Conservation (phyloP, 352 stramenopile genomes). For the Phytophthora sansomeana region DNA sequence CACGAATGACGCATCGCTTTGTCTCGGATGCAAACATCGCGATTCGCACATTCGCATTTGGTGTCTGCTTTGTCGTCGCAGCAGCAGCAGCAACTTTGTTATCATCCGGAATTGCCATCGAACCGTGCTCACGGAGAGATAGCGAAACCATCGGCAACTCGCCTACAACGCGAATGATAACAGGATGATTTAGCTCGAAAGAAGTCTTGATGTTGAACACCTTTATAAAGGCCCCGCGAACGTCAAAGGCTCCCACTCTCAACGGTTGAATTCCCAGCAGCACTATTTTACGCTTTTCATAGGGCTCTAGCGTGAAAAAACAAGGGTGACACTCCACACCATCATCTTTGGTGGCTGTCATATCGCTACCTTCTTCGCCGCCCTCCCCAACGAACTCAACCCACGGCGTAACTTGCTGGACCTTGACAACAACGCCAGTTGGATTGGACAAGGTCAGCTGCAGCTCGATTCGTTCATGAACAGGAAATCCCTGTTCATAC, state of each 20-base stretch:
- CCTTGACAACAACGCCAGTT: slow-evolving; percentile 61
- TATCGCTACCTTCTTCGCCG: neutral
- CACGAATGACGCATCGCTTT: slow-evolving; percentile 60
- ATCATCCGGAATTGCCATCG: slow-evolving; percentile 29
- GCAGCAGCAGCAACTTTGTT: neutral
- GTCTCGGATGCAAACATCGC: slow-evolving; percentile 77
- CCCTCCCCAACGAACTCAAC: slow-evolving; percentile 35
- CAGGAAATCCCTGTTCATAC: slow-evolving; percentile 57
- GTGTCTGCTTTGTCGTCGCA: neutral
- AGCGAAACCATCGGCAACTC: slow-evolving; percentile 57
- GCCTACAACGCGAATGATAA: slow-evolving; percentile 51
- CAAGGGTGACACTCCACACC: slow-evolving; percentile 69
- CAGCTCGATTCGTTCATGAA: slow-evolving; percentile 66
- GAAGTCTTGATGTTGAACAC: slow-evolving; percentile 70
- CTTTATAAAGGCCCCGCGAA: slow-evolving; percentile 72
- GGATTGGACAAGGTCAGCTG: slow-evolving; percentile 75
- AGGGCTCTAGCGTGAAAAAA: slow-evolving; percentile 53
- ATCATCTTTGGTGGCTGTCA: slow-evolving; percentile 3
- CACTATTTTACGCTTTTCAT: slow-evolving; percentile 62
- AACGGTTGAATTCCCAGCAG: slow-evolving; percentile 59
- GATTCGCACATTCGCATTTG: slow-evolving; percentile 39
- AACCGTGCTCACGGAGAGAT: slow-evolving; percentile 55
- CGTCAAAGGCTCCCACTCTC: slow-evolving; percentile 42
- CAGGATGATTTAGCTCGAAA: slow-evolving; percentile 39
- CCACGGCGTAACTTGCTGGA: slow-evolving; percentile 73